A percentile compares a stretch with the other conserved stretches of the same genome.
phyloP scores from a whole-genome alignment of 2,329 filamentous ascomycete species.

The Thelonectria olida region DNA sequence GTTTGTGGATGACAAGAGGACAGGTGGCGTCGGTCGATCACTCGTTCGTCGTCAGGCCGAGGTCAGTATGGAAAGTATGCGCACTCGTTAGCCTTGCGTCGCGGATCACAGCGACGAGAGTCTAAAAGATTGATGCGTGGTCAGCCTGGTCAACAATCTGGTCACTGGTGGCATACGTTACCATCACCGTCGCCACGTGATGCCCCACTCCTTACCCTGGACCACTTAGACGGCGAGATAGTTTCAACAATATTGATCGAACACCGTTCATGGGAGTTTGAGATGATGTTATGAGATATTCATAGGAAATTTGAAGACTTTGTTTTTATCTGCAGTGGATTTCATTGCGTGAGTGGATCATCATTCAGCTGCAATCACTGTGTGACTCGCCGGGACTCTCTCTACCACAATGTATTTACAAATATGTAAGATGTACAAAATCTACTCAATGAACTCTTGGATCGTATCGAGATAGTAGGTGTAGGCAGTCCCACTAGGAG shows the following conservation, averaged over 20 bases:
- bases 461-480: slow-evolving; percentile 22
- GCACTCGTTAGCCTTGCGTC: no score
- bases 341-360: no score
- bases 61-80: no score
- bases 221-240: background rate
- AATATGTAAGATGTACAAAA: background rate
- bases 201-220: slow-evolving; percentile 15
- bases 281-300: no score
- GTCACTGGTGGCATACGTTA: slow-evolving; percentile 13
- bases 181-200: slow-evolving; percentile 21
- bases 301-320: no score
- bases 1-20: slow-evolving; percentile 1
- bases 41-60: background rate
- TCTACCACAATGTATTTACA: no score
- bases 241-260: background rate
- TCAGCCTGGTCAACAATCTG: slow-evolving; percentile 15
- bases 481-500: slow-evolving; percentile 52
- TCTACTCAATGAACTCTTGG: slow-evolving; percentile 1
- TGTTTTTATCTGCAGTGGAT: no score
- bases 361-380: no score
- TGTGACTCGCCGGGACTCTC: no score
- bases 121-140: slow-evolving; percentile 3
- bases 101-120: slow-evolving; percentile 1
- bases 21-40: slow-evolving; percentile 1
- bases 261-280: no score